phyloP scores from a whole-genome alignment of 2,329 filamentous ascomycete species.

The Cladobotryum protrusum region DNA sequence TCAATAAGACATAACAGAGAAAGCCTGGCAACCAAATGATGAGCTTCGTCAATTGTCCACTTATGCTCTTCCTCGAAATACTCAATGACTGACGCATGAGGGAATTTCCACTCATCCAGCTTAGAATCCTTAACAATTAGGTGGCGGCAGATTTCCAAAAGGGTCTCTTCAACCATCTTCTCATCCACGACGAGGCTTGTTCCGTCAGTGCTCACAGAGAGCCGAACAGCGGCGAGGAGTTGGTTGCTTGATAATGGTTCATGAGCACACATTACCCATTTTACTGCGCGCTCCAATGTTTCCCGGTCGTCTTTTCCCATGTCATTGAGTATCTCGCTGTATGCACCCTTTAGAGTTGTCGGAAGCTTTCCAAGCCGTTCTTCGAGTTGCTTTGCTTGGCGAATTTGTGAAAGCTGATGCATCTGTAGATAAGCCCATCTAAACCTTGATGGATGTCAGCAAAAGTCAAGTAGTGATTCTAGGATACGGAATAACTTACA shows the following conservation, averaged over 20 bases:
- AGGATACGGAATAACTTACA: background rate
- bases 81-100: conserved; percentile 4
- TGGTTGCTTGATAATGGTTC: background rate
- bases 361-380: conserved; percentile 3
- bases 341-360: background rate
- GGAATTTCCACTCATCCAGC: background rate
- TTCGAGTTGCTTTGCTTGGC: background rate
- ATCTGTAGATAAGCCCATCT: conserved; percentile 4
- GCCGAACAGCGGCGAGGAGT: background rate
- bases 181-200: background rate
- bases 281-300: background rate
- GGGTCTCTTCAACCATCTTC: background rate
- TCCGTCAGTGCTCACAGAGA: background rate
- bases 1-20: background rate
- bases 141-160: background rate
- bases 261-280: conserved; percentile 1
- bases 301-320: background rate
- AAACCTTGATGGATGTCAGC: background rate
- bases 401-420: background rate
- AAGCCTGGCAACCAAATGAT: background rate
- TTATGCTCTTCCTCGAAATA: conserved; percentile 1
- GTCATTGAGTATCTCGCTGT: background rate
- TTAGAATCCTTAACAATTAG: background rate
- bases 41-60: background rate
- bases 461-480: background rate